Evolutionary conservation across 1,284 basidiomycete genomes (phyloP).

Genomic region (Rhodofomes roseus): DNA sequence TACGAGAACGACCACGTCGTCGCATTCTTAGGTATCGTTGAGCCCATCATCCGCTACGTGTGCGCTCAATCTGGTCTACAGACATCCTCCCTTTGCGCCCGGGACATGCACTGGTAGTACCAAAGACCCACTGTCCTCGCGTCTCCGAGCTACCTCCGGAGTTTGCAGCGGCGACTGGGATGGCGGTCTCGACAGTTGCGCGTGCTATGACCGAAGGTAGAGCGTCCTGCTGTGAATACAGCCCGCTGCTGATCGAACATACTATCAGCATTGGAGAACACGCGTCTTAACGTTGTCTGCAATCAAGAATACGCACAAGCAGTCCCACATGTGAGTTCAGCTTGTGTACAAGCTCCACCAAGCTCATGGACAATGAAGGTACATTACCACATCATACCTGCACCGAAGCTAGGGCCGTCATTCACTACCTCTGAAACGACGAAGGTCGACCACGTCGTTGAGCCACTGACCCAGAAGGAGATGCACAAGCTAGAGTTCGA

Average conservation of each 20-base stretch:
- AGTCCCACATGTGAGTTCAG: slow-evolving; percentile 64
- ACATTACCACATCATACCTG: slow-evolving; percentile 78
- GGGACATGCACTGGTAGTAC: slow-evolving; percentile 69
- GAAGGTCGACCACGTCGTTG: slow-evolving; percentile 18
- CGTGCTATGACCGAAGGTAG: slow-evolving; percentile 59
- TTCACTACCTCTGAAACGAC: slow-evolving; percentile 8
- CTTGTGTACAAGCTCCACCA: background rate
- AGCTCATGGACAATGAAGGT: slow-evolving; percentile 44
- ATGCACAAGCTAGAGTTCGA: slow-evolving; percentile 61
- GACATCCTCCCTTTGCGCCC: slow-evolving; percentile 69
- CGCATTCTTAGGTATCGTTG: slow-evolving; percentile 56
- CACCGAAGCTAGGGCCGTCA: slow-evolving; percentile 42
- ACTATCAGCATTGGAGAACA: slow-evolving; percentile 53
- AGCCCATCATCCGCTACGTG: background rate
- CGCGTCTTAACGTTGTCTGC: slow-evolving; percentile 69
- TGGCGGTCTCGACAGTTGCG: slow-evolving; percentile 56
- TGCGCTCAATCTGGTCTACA: slow-evolving; percentile 17
- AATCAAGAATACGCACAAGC: slow-evolving; percentile 82
- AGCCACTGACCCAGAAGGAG: slow-evolving; percentile 38
- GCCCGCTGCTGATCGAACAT: background rate
- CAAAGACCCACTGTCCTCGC: slow-evolving; percentile 56
- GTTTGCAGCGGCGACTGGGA: slow-evolving; percentile 54
- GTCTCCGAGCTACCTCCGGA: slow-evolving; percentile 65
- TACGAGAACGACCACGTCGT: slow-evolving; percentile 67
- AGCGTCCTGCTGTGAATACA: background rate